Conservation (phyloP, 169 alveolate genomes). For the Eimeria tenella region DNA sequence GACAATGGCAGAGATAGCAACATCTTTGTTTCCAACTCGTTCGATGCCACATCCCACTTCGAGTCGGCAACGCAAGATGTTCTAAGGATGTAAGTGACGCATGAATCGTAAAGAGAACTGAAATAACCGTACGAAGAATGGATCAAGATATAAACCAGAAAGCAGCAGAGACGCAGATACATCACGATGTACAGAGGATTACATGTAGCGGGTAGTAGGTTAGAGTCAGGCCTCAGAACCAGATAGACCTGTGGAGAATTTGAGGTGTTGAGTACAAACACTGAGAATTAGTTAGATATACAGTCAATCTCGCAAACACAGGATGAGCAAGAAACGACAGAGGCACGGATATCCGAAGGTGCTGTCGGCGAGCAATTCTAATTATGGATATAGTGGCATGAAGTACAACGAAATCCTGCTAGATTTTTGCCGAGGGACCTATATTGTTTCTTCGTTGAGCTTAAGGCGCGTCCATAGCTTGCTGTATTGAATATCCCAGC, state of each 20-base stretch:
- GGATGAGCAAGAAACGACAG: no score
- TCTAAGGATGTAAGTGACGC: constrained; percentile 86
- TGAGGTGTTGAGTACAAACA: no score
- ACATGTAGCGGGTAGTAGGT: background rate
- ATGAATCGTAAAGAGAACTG: background rate
- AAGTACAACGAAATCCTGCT: background rate
- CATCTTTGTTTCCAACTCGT: constrained; percentile 94
- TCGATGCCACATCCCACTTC: constrained; percentile 98
- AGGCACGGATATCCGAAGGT: no score
- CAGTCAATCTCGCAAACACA: no score
- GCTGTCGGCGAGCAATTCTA: no score
- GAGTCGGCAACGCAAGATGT: constrained; percentile 98
- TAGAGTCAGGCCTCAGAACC: no score
- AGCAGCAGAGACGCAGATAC: background rate
- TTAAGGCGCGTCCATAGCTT: background rate
- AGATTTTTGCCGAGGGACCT: background rate
- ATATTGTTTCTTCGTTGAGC: background rate
- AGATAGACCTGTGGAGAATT: no score
- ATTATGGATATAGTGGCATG: no score
- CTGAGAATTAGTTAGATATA: no score
- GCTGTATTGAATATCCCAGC: background rate
- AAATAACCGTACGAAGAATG: background rate
- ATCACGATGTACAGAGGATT: no score
- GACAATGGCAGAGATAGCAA: background rate
- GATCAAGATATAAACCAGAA: background rate